Evolutionary conservation across 1,139 yeast species (phyloP).

Genomic region (Nadsonia commutata): DNA sequence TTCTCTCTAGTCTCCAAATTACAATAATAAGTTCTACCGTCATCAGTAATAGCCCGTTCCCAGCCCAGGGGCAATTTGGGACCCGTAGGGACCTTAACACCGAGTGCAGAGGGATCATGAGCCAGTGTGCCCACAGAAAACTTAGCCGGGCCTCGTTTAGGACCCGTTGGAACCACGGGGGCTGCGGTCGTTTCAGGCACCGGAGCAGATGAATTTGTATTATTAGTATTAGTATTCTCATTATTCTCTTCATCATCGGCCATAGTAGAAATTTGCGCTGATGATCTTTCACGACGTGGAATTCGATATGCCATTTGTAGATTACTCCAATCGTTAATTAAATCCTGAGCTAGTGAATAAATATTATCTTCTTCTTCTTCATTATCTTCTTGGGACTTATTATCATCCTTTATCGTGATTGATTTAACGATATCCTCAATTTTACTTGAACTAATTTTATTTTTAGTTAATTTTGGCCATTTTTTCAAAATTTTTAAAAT

Average conservation of each 20-base stretch:
- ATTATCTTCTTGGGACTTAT: slow-evolving; percentile 6
- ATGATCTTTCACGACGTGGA: slow-evolving; percentile 32
- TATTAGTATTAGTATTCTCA: too few relatives aligned
- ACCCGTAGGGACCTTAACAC: slow-evolving; percentile 1
- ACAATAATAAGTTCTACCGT: slow-evolving; percentile 35
- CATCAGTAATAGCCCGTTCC: slow-evolving; percentile 20
- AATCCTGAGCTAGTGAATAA: slow-evolving; percentile 24
- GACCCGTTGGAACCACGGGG: slow-evolving; percentile 1
- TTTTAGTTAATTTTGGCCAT: slow-evolving; percentile 76
- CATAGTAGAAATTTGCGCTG: not conserved
- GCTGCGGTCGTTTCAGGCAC: not conserved
- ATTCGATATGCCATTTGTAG: slow-evolving; percentile 77
- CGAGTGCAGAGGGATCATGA: not conserved
- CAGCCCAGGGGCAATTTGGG: slow-evolving; percentile 24
- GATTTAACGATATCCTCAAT: slow-evolving; percentile 50
- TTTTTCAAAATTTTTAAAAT: slow-evolving; percentile 43
- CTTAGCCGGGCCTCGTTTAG: not conserved
- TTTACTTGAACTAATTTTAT: slow-evolving; percentile 66
- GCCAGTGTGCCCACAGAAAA: not conserved
- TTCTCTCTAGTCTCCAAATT: slow-evolving; percentile 33
- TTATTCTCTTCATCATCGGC: slow-evolving; percentile 3
- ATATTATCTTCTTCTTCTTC: slow-evolving; percentile 20
- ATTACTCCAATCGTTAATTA: slow-evolving; percentile 56
- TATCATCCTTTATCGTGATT: slow-evolving; percentile 23
- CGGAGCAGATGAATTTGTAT: too few relatives aligned